Percentiles rank a stretch among this genome's conserved stretches.
Evolutionary conservation across 495 filamentous ascomycete species (phyloP).

Genomic region (Xylaria sp.): DNA sequence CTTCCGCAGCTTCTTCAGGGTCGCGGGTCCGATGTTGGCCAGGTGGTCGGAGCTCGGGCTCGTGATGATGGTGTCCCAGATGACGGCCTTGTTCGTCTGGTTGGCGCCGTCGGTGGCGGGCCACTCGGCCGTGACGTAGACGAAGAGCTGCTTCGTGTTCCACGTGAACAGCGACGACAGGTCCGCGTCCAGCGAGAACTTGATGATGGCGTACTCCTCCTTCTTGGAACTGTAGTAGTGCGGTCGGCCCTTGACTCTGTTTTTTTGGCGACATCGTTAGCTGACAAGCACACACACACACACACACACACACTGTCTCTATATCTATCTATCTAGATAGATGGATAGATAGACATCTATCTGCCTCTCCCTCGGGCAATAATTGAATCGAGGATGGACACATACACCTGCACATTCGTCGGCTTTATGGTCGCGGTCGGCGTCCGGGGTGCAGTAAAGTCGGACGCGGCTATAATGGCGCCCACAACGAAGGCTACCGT

Average conservation of each 20-base stretch:
- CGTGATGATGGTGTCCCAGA: constrained; percentile 95
- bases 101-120: constrained; percentile 57
- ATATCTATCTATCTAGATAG: not conserved
- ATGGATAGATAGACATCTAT: too few species aligned
- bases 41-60: constrained; percentile 66
- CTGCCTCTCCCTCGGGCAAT: too few species aligned
- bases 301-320: constrained; percentile 79
- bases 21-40: constrained; percentile 56
- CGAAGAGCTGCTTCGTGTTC: constrained; percentile 99
- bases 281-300: constrained; percentile 53
- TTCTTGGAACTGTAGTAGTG: constrained; percentile 92
- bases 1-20: constrained; percentile 60
- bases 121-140: constrained; percentile 91
- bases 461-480: constrained; percentile 77
- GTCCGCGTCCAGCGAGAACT: constrained; percentile 88
- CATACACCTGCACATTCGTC: constrained; percentile 87
- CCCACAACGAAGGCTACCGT: constrained; percentile 87
- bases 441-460: constrained; percentile 72
- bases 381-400: too few species aligned
- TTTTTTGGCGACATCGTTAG: not conserved
- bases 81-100: constrained; percentile 75
- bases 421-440: constrained; percentile 70
- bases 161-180: constrained; percentile 93
- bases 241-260: constrained; percentile 82
- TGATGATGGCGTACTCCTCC: constrained; percentile 93